phyloP scores from a whole-genome alignment of 345 rosid species.

The Jatropha curcas region DNA sequence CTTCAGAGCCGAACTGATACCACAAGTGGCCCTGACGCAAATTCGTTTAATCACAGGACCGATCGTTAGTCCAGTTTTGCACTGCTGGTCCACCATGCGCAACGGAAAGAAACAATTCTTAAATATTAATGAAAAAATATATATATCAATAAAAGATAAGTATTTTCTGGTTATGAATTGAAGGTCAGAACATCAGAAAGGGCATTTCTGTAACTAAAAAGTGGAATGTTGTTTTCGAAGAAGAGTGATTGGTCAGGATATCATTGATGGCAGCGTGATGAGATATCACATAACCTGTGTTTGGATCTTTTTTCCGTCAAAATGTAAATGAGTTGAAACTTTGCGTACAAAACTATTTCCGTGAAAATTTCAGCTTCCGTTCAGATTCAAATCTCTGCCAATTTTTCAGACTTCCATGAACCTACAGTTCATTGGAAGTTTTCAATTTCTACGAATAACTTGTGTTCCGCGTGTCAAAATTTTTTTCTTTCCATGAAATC shows the following conservation, averaged over 20 bases:
- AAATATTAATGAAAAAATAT: no score
- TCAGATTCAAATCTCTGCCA: not conserved
- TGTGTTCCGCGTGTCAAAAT: no score
- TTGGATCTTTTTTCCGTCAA: no score
- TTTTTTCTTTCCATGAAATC: no score
- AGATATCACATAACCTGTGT: not conserved
- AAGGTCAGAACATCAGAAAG: not conserved
- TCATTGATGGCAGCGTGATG: conserved; percentile 21
- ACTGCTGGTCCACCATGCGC: no score
- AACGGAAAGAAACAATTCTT: not conserved
- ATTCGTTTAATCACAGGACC: not conserved
- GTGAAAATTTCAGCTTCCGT: not conserved
- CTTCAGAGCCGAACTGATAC: no score
- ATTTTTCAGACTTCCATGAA: no score
- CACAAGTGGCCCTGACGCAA: conserved; percentile 19
- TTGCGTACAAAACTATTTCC: not conserved
- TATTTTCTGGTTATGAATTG: not conserved
- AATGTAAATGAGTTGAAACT: no score
- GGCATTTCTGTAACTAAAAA: not conserved
- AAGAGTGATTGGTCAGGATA: conserved; percentile 15
- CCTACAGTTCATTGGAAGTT: no score
- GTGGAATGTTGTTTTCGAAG: not conserved
- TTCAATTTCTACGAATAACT: no score
- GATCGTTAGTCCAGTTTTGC: not conserved
- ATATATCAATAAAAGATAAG: not conserved